Base-by-base conservation (phyloP, 257 asterid genomes). In the Linderniella brevidens region DNA sequence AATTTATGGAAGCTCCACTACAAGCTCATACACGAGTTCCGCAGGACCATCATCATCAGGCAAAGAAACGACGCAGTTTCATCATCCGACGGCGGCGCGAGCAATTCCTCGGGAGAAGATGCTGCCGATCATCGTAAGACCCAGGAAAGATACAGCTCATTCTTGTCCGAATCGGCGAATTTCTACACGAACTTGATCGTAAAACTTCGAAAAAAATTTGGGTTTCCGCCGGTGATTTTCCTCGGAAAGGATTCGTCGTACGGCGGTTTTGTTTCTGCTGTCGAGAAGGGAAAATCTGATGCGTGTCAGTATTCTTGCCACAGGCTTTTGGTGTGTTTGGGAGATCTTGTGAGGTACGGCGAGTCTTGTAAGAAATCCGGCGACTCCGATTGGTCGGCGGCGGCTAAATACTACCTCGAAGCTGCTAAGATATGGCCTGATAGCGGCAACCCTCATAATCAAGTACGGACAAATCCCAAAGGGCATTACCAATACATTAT, bases 391-490 rank as follows among this genome's bases (percentile, higher is more conserved):
- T 87, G 97, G 97, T 80, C 88, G n/a, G 62, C 64, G 17, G 88
- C 90, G 3, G 92, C 90, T 4, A 57, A 52, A 4, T 78, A 65
- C 70, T 87, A 87, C 59, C 54, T 83, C 11, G 85, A 83, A 63
- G 86, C 97, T 44, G 51, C 86, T 25, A 69, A 64, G 68, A 72
- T 76, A 32, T 83, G 90, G 77, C 84, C 93, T 4, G 77, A 69
- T 43, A 74, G 93, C 52, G 97, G 97, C 35, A 87, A 83, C 58
- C 95, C 97, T 46, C 97, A 87, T 66, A 87, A 87, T 72, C 97
- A 87, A 88, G 97, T 76, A 57, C 8, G 48, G 11, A n/a, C 14
- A 7, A 11, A 11, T n/a, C 6, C 13, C 14, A 41, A 11, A 7
- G 4, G 14, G 14, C 13, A n/a, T 11, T n/a, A 5, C 4, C 14